phyloP scores from a whole-genome alignment of 768 basidiomycete genomes.

The Leccinum obscurum region DNA sequence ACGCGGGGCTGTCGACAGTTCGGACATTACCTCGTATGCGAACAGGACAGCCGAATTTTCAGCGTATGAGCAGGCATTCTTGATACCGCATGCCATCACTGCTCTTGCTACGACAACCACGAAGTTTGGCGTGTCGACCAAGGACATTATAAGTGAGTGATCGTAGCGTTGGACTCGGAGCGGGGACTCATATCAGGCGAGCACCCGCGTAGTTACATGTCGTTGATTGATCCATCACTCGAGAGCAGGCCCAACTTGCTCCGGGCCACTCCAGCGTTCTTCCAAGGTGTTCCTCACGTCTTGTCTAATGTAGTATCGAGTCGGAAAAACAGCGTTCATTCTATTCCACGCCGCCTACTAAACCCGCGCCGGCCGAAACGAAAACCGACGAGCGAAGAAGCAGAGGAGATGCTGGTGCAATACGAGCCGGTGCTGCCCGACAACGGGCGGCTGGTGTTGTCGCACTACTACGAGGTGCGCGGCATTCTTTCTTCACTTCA shows the following conservation, averaged over 20 bases:
- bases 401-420: slow-evolving; percentile 81
- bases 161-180: not conserved
- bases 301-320: slow-evolving; percentile 62
- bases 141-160: slow-evolving; percentile 81
- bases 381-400: slow-evolving; percentile 74
- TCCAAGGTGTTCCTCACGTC: not conserved
- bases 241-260: too few species aligned
- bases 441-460: slow-evolving; percentile 59
- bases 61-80: slow-evolving; percentile 67
- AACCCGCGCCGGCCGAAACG: slow-evolving; percentile 82
- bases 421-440: slow-evolving; percentile 81
- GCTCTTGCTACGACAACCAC: slow-evolving; percentile 80
- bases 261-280: not conserved
- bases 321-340: slow-evolving; percentile 68
- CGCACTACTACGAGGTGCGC: slow-evolving; percentile 54
- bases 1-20: slow-evolving; percentile 34
- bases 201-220: too few species aligned
- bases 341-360: slow-evolving; percentile 69
- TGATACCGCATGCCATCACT: slow-evolving; percentile 67
- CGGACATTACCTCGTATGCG: slow-evolving; percentile 55
- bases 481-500: slow-evolving; percentile 21
- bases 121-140: slow-evolving; percentile 83
- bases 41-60: slow-evolving; percentile 52
- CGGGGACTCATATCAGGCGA: too few species aligned
- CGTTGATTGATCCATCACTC: too few species aligned